Conservation (phyloP, 306 rosid genomes). For the Rubus idaeus region DNA sequence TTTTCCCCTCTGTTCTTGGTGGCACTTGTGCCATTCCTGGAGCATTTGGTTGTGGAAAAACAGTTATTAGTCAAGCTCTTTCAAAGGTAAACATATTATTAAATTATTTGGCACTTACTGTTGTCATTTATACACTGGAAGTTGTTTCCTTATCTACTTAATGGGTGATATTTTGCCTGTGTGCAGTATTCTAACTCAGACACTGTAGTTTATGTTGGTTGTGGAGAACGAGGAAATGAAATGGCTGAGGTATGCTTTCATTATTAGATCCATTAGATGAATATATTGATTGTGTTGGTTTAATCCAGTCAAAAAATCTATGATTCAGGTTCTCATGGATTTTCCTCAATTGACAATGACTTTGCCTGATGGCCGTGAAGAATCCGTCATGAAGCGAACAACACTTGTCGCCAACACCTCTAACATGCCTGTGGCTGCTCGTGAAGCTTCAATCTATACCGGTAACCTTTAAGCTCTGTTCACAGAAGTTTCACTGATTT, state of each 20-base stretch:
- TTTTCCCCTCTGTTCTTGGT: slow-evolving; percentile 99
- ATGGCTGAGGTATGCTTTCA: slow-evolving; percentile 79
- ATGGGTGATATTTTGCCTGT: slow-evolving; percentile 11
- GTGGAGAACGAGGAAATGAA: slow-evolving; percentile 99
- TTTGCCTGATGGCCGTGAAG: slow-evolving; percentile 99
- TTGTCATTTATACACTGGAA: not conserved
- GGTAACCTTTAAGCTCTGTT: slow-evolving; percentile 44
- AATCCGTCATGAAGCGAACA: slow-evolving; percentile 99
- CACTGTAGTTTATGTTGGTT: slow-evolving; percentile 91
- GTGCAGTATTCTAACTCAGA: slow-evolving; percentile 97
- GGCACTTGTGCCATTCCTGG: slow-evolving; percentile 99
- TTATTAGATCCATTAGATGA: not conserved
- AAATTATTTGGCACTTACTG: slow-evolving; percentile 3
- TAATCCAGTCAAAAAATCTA: slow-evolving; percentile 23
- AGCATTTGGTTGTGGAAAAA: slow-evolving; percentile 99
- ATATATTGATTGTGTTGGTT: slow-evolving; percentile 1
- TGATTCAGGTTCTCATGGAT: slow-evolving; percentile 91
- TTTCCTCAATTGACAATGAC: slow-evolving; percentile 99
- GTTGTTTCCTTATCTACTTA: slow-evolving; percentile 8
- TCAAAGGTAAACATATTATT: slow-evolving; percentile 63
- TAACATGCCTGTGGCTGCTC: slow-evolving; percentile 99
- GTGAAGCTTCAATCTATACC: slow-evolving; percentile 99
- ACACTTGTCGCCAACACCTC: slow-evolving; percentile 99
- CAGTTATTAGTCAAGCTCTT: slow-evolving; percentile 99
- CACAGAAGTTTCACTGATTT: not conserved